Evolutionary conservation across 2,329 filamentous ascomycete genomes (phyloP), one percentile per base, ranked within the genome.

Genomic region (Cucurbitaria berberidis): DNA sequence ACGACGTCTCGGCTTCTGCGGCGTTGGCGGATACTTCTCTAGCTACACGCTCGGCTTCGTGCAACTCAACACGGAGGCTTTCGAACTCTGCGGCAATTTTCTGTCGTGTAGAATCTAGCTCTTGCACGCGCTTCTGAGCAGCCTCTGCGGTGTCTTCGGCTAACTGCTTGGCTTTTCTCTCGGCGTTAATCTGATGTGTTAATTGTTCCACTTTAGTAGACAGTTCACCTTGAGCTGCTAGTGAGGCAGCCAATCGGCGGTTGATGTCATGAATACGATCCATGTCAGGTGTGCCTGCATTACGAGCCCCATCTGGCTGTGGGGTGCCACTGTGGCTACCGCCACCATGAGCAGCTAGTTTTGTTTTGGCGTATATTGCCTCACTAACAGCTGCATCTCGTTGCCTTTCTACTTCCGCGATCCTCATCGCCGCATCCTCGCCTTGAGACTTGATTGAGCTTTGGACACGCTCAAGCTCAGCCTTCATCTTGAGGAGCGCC

Each of bases 361-460:
- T 97, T 2, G 96, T 92, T 71, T 96, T 96, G 29, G 93, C 91
- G 75, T 98, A 98, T 0, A 95, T 89, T 1, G 95, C 95, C 77
- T 99, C 96, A 65, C 89, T 90, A 48, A 99, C 88, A n/a, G 95
- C 95, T 35, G 89, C 87, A 75, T 99, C 95, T 45, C 96, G 85
- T 78, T 99, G 95, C 71, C 90, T 93, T 73, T 99, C 95, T 1
- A 96, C 89, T 72, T 97, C 93, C 1, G 93, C 93, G 57, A 99
- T 93, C 57, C 93, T 87, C 73, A 89, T 93, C 0, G 93, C 91
- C 8, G 95, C 93, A 50, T 91, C 80, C 7, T 91, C 82, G 11
- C 92, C 90, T 77, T 98, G 95, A 63, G 91, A 87, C 64, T 97
- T 93, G 44, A 99, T 90, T 0, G 92, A 91, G 13, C 82, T 86